Base-by-base conservation (phyloP, 139 green algal species). In the Haematococcus sp. region DNA sequence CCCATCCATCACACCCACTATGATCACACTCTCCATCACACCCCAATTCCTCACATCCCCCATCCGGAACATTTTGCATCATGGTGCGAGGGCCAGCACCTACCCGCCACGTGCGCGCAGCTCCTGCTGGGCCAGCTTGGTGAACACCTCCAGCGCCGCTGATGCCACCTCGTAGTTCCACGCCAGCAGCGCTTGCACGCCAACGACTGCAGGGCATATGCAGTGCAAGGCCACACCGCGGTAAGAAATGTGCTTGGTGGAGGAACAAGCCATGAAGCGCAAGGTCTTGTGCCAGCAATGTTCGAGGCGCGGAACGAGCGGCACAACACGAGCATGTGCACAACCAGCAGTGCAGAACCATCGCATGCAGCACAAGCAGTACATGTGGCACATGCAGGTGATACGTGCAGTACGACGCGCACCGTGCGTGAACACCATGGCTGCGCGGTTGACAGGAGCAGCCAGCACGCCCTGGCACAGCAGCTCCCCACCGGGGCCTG, bases 371-470 rank as follows among this genome's bases (percentile, higher is more conserved):
- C n/a, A n/a, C n/a, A n/a, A n/a, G n/a, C n/a, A n/a, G n/a, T n/a
- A n/a, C n/a, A n/a, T n/a, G n/a, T n/a, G n/a, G n/a, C n/a, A n/a
- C n/a, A n/a, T n/a, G n/a, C n/a, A n/a, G n/a, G n/a, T n/a, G n/a
- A n/a, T n/a, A n/a, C n/a, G n/a, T n/a, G n/a, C n/a, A n/a, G n/a
- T n/a, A n/a, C n/a, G n/a, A n/a, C n/a, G n/a, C n/a, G n/a, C n/a
- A n/a, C n/a, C n/a, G 55, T 82, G 63, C 52, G 63, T 82, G 76
- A 82, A 77, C 75, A 81, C 75, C 75, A 81, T 81, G 68, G 32
- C 51, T 22, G 75, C 75, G 17, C 13, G 32, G 33, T 76, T 52
- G 34, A 81, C 75, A 4, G 75, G 75, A 3, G 75, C 75, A 23
- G 75, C 61, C 49, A 81, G 64, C 30, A 68, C 75, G 15, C 75